These are phyloP conservation scores for Nemophila menziesii DNA, from an alignment of 257 asterid species.

Conservation along the genomic window DNA sequence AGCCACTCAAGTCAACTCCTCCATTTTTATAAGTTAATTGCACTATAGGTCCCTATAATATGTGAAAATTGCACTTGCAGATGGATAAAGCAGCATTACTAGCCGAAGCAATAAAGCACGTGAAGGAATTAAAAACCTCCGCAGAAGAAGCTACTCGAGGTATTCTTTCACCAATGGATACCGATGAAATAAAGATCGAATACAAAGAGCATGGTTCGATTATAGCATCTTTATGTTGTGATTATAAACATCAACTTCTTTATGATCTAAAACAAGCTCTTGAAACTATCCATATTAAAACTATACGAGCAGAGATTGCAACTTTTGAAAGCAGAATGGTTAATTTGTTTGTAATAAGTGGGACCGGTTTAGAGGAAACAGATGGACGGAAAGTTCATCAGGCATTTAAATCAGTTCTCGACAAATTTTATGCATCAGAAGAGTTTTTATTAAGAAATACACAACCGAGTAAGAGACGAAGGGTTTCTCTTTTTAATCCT, in stretches of 20 bases:
- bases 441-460: constrained; percentile 53
- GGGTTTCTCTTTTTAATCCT: constrained; percentile 40
- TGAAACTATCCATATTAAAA: constrained; percentile 48
- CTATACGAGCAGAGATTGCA: constrained; percentile 58
- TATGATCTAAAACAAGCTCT: constrained; percentile 47
- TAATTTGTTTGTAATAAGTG: constrained; percentile 43
- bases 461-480: constrained; percentile 46
- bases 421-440: constrained; percentile 69
- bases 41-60: too few relatives aligned
- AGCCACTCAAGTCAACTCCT: too few relatives aligned
- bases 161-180: constrained; percentile 55
- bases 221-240: constrained; percentile 66
- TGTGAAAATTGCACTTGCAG: constrained; percentile 16
- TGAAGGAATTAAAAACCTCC: constrained; percentile 33
- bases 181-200: constrained; percentile 57
- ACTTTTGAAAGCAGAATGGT: constrained; percentile 69
- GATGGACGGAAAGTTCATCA: constrained; percentile 35
- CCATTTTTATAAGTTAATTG: too few relatives aligned
- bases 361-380: constrained; percentile 16
- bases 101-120: constrained; percentile 54
- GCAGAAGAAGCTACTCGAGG: constrained; percentile 47
- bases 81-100: constrained; percentile 88
- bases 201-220: constrained; percentile 26
- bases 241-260: constrained; percentile 56
- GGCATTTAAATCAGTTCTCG: constrained; percentile 61